These are phyloP conservation scores for Citrus medica DNA, from an alignment of 345 rosid species.

Conservation along the genomic window DNA sequence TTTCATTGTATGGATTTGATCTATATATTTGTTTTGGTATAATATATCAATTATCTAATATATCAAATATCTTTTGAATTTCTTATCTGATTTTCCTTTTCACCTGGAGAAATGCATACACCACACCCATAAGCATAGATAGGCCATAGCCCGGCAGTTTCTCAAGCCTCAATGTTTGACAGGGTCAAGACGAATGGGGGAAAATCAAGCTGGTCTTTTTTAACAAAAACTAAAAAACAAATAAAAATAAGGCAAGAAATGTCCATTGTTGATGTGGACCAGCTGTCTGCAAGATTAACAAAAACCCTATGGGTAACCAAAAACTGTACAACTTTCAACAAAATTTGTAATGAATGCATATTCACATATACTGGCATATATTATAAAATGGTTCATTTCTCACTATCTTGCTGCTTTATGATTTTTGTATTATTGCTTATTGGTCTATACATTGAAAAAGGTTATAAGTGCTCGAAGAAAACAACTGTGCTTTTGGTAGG, in stretches of 20 bases:
- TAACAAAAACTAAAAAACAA: no score
- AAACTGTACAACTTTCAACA: background rate
- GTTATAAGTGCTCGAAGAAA: background rate
- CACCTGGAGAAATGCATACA: background rate
- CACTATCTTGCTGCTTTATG: background rate
- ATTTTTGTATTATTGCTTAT: background rate
- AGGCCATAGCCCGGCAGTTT: no score
- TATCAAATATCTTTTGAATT: background rate
- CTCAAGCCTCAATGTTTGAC: no score
- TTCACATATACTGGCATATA: background rate
- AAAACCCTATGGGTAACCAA: background rate
- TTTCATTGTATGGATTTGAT: background rate
- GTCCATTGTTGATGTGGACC: background rate
- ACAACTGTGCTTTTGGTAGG: background rate
- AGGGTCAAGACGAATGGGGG: background rate
- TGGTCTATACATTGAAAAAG: background rate
- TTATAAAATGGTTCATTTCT: background rate
- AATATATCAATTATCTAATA: background rate
- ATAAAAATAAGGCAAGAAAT: no score
- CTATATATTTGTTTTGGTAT: background rate
- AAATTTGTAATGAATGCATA: background rate
- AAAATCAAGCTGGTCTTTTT: background rate
- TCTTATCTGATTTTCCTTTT: background rate
- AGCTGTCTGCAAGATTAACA: background rate
- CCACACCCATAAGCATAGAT: background rate